Base-by-base conservation (phyloP, 1,284 basidiomycete genomes). In the Ganoderma lingzhi region DNA sequence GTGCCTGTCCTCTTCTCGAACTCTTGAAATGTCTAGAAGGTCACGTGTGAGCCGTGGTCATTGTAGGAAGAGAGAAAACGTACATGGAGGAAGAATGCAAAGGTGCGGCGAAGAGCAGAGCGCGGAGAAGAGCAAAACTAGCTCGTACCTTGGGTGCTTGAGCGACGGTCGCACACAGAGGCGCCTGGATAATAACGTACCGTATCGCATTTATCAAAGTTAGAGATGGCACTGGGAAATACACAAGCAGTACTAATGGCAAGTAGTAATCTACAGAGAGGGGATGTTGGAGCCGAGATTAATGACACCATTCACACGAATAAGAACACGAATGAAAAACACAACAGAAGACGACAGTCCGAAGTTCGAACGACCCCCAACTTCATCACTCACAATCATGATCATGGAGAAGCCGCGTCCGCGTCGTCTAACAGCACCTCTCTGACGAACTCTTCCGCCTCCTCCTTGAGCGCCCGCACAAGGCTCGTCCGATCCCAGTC, bases 401-500 rank as follows among this genome's bases (percentile, higher is more conserved):
- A 32, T 71, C 42, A 71, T 35, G 73, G 69, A 23, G 75, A 72
- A 15, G 55, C 32, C 44, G 61, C 63, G 48, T 76, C 74, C 74
- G 75, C 74, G 35, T 76, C 76, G 62, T 79, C 77, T 48, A 72
- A n/a, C 55, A 67, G 70, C 14, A 90, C 86, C 71, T 93, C 92
- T 8, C 85, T 82, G 51, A 91, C 82, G 77, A 91, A 94, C 67
- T 88, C 85, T 41, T 81, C 80, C 32, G 92, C 84, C n/a, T 87
- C 76, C 12, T 80, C 82, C 69, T 84, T 76, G 71, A 96, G 79
- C 73, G 92, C 88, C 30, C 78, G 77, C 1, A 97, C 77, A 63
- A 97, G 83, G 4, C 75, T 77, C 70, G 88, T 86, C 60, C 97
- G 86, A 77, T 98, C 87, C 97, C 98, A 99, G 23, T 93, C 91